Evolutionary conservation across 1,284 basidiomycete genomes (phyloP), one percentile per base, ranked within the genome.

Genomic region (Acaromyces ingoldii): DNA sequence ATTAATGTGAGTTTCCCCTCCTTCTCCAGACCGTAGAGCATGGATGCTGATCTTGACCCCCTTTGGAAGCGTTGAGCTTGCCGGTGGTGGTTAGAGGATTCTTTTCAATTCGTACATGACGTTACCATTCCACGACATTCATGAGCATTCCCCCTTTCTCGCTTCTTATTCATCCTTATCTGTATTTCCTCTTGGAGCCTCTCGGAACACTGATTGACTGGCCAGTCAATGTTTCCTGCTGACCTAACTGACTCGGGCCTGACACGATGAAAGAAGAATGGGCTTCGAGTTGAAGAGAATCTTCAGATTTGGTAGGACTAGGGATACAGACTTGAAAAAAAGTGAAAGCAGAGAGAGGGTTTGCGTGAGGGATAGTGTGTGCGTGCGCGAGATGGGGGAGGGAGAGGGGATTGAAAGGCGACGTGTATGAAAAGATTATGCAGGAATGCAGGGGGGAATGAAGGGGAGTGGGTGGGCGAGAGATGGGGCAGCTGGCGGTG

Each of bases 1-100:
- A 53, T 76, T 82, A 49, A 82, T 82, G 48, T 50, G 48, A 50
- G 48, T 50, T 3, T 15, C n/a, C 36, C n/a, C 3, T 33, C 45
- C 29, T 13, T 34, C 6, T 7, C 19, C 13, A 7, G 9, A 17
- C 21, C 29, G n/a, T 15, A 17, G 31, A 9, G 19, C 4, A 21
- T 34, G 17, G 11, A 10, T n/a, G 10, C 29, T 11, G 4, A 34
- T 6, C 17, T 10, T 17, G 4, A n/a, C 17, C 30, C 24, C 17
- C 15, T 40, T 11, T 17, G 13, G 4, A 34, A 49, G 47, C 24
- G 49, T 56, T 21, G 54, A 56, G 36, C 46, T 56, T 17, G 54
- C 54, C 1, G 54, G 54, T 13, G 50, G 51, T 13, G 41, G 54
- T 13, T 45, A 30, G 34, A 26, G 6, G 15, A 17, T 42, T 5